Base-by-base conservation (phyloP, 2,329 filamentous ascomycete species). In the Clonostachys solani region DNA sequence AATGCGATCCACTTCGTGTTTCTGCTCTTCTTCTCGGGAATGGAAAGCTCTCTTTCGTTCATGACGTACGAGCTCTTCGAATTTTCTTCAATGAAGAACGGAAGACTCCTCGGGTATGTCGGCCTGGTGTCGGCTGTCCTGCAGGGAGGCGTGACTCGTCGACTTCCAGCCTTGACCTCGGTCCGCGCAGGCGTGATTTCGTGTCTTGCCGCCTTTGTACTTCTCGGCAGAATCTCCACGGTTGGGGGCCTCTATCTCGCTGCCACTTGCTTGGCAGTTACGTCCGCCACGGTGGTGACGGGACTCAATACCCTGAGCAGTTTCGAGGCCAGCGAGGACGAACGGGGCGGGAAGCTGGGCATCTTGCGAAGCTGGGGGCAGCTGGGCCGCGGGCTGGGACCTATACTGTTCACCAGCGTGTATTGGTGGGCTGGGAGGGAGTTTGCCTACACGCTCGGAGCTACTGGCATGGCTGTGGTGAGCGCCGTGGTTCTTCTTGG, bases 341-440 rank as follows among this genome's bases (percentile, higher is more conserved):
- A 97, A 68, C 78, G 92, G 38, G 94, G 94, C 4, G 84, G 84
- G 42, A 95, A 95, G 61, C 71, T 99, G 45, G 94, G 94, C 5
- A 85, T 89, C 49, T 77, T 97, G 56, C 78, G 94, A 29, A 83
- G 78, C 55, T 84, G 76, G 84, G 92, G 94, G 6, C 94, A 99
- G 73, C 78, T 92, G 5, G 94, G 94, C 4, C 80, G 94, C 34
- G 90, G 92, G 0, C 66, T 95, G 12, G 94, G 94, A 0, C 94
- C 94, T 0, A 65, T 99, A 5, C 69, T 95, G 35, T 99, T 99
- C 63, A 97, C 94, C 52, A 90, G 89, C 43, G 74, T 99, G 47
- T 99, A 99, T 71, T 99, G 94, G 94, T 99, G 94, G 94, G 92
- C 90, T 7, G 94, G 94, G 0, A 77, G 94, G 42, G 87, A 95